Evolutionary conservation across 176 grass and related monocot species (phyloP), one percentile per base, ranked within the genome.

Genomic region (Avena eriantha): DNA sequence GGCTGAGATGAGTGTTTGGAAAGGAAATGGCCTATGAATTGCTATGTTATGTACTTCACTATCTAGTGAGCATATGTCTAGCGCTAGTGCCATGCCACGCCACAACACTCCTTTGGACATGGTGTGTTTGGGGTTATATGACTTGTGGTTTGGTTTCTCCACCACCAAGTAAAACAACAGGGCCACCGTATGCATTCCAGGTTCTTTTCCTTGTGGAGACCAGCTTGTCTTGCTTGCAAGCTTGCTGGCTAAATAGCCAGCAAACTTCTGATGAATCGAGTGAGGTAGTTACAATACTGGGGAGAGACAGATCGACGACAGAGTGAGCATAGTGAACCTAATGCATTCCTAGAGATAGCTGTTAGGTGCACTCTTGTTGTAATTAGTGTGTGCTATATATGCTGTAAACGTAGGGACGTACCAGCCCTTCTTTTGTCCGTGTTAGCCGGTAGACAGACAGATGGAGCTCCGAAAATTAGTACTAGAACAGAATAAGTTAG

Each of bases 151-250:
- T 86, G 83, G 80, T 91, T 91, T 94, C 84, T 91, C 76, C 80
- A 75, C 69, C 83, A 89, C 89, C 39, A 41, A 84, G 89, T 41
- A 41, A 41, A 41, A 41, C 39, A 41, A 41, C 2, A 41, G 39
- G 39, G 39, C 39, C 39, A 41, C 39, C 39, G 7, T 41, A 41
- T 41, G 39, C 4, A 36, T 3, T 5, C 89, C 87, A 77, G 87
- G 84, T 87, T 64, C 83, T 87, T 86, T 94, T 84, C 79, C 76
- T 83, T 83, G 82, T 83, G 82, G 46, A 46, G 69, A 75, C 76
- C 67, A 91, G 46, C 74, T 87, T 89, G 79, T 93, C 90, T 89
- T 86, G 92, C 86, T 89, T 85, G 86, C 74, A 79, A 86, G 76
- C 88, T 82, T 87, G 39, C 64, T 10, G 24, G 55, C 55, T 24